Conservation (phyloP, 23 red algal genomes). For the Cyanidium caldarium region DNA sequence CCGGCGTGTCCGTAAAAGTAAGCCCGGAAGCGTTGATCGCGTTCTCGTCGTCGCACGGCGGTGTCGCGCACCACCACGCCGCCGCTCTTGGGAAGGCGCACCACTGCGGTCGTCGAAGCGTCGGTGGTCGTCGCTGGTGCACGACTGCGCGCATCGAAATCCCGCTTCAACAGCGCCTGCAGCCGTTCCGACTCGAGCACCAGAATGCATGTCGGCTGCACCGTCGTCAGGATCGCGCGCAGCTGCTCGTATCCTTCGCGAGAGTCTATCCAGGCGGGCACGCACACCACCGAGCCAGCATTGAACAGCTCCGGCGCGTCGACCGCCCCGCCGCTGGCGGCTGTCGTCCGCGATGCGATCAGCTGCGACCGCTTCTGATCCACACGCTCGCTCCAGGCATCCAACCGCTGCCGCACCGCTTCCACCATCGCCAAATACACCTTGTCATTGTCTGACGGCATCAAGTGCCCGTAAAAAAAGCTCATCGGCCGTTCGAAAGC, state of each 20-base stretch:
- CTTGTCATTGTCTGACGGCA: constrained; percentile 10
- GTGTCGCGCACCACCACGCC: constrained; percentile 68
- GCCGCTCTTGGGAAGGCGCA: constrained; percentile 65
- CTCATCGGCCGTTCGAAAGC: constrained; percentile 16
- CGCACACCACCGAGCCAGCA: neutral
- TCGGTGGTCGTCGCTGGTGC: neutral
- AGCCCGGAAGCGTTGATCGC: constrained; percentile 18
- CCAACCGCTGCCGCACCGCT: neutral
- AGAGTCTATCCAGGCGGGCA: neutral
- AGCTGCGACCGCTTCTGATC: constrained; percentile 26
- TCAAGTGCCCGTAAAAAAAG: constrained; percentile 21
- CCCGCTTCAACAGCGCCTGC: constrained; percentile 28
- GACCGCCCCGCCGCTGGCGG: constrained; percentile 22
- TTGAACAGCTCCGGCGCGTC: constrained; percentile 30
- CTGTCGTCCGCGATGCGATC: too few relatives aligned
- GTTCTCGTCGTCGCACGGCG: constrained; percentile 11
- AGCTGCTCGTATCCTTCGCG: neutral
- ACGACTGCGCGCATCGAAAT: constrained; percentile 14
- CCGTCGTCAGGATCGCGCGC: neutral
- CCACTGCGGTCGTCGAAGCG: neutral
- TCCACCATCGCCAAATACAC: neutral
- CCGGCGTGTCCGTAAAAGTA: constrained; percentile 89
- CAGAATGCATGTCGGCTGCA: constrained; percentile 12
- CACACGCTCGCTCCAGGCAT: neutral
- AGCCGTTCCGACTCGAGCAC: constrained; percentile 78